Conservation (phyloP, 441 rosid species). For the Erodium trifolium region DNA sequence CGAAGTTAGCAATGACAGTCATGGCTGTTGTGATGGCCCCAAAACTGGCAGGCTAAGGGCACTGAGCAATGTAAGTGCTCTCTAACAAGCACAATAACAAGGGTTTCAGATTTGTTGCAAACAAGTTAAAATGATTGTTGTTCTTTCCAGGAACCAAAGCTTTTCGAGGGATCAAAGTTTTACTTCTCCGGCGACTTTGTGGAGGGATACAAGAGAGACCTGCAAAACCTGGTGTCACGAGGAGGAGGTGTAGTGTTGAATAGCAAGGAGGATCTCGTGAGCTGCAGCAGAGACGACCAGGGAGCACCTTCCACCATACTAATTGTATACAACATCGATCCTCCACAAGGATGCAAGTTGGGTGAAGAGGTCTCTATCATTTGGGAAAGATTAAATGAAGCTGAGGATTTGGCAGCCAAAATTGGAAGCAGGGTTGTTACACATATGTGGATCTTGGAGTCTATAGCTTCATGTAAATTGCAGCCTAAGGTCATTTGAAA, state of each 20-base stretch:
- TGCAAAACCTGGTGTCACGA: slow-evolving; percentile 45
- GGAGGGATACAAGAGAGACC: slow-evolving; percentile 55
- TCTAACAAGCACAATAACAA: too few relatives aligned
- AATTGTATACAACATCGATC: slow-evolving; percentile 61
- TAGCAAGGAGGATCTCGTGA: slow-evolving; percentile 27
- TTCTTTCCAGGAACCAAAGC: neutral
- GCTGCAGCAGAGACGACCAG: slow-evolving; percentile 23
- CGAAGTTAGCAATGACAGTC: slow-evolving; percentile 58
- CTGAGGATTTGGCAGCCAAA: slow-evolving; percentile 48
- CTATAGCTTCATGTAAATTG: slow-evolving; percentile 60
- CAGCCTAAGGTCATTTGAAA: slow-evolving; percentile 24
- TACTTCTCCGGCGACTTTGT: slow-evolving; percentile 57
- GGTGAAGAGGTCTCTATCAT: slow-evolving; percentile 62
- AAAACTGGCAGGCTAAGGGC: slow-evolving; percentile 59
- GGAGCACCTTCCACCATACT: slow-evolving; percentile 23
- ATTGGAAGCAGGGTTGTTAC: slow-evolving; percentile 45
- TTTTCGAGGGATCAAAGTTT: slow-evolving; percentile 37
- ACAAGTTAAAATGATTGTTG: too few relatives aligned
- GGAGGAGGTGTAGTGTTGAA: slow-evolving; percentile 54
- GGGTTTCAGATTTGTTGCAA: too few relatives aligned
- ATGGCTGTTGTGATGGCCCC: slow-evolving; percentile 60
- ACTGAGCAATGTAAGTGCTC: slow-evolving; percentile 36
- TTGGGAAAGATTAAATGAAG: slow-evolving; percentile 64
- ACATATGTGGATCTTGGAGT: slow-evolving; percentile 77
- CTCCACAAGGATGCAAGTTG: slow-evolving; percentile 47